Percentiles rank a stretch among this genome's conserved stretches.
Conservation (phyloP, 257 asterid species). For the Asclepias syriaca region DNA sequence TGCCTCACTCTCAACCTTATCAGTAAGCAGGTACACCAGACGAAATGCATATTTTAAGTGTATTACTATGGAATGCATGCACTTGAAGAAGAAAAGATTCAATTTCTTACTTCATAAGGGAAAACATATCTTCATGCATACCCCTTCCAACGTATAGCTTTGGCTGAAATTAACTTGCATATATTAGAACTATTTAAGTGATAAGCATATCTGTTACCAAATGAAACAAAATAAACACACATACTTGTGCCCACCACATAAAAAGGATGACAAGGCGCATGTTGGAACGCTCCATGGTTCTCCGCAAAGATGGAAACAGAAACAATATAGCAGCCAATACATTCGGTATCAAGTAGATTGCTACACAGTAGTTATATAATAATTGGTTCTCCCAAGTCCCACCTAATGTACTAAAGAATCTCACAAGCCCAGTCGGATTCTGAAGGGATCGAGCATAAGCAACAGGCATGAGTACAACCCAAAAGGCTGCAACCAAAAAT, state of each 20-base stretch:
- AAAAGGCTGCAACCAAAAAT: conserved; percentile 69
- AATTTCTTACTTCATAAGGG: conserved; percentile 82
- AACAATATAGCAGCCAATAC: conserved; percentile 67
- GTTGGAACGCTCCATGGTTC: conserved; percentile 79
- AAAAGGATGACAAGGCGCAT: conserved; percentile 56
- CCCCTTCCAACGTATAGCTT: conserved; percentile 97
- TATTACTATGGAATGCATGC: background rate
- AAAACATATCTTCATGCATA: conserved; percentile 90
- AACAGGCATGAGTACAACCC: conserved; percentile 89
- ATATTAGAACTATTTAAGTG: conserved; percentile 17
- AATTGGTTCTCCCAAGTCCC: conserved; percentile 61
- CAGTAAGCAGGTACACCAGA: background rate
- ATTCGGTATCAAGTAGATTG: conserved; percentile 84
- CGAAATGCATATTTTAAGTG: background rate
- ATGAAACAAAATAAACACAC: conserved; percentile 17
- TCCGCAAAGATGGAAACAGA: conserved; percentile 71
- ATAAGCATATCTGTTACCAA: conserved; percentile 7
- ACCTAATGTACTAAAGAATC: conserved; percentile 66
- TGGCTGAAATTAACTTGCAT: conserved; percentile 50
- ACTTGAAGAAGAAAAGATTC: conserved; percentile 8
- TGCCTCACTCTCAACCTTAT: background rate
- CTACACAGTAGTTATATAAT: conserved; percentile 70
- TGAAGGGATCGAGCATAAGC: conserved; percentile 71
- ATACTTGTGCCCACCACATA: conserved; percentile 99
- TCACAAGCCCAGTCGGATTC: conserved; percentile 74